phyloP scores from a whole-genome alignment of 2,329 filamentous ascomycete genomes.

The Ophiocordyceps robertsii region DNA sequence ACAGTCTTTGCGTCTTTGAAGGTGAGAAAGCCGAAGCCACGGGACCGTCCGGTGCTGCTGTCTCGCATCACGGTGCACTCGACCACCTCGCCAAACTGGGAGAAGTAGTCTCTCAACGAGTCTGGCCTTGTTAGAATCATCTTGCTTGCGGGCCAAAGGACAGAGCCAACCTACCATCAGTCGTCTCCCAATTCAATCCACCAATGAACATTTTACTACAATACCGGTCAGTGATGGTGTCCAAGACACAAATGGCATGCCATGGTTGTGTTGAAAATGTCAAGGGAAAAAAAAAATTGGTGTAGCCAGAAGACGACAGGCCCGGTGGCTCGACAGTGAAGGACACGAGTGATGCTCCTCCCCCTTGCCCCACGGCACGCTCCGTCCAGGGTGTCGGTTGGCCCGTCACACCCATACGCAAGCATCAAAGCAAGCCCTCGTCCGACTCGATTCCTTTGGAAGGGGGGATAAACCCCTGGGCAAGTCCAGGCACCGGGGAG shows the following conservation, averaged over 20 bases:
- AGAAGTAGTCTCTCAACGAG: constrained; percentile 92
- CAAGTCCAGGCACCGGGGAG: too few relatives aligned
- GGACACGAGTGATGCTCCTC: too few relatives aligned
- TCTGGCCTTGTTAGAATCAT: constrained; percentile 39
- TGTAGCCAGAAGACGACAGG: too few relatives aligned
- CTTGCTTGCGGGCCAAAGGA: background rate
- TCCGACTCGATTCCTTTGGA: too few relatives aligned
- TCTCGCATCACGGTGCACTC: constrained; percentile 99
- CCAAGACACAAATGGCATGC: background rate
- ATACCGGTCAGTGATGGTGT: constrained; percentile 1
- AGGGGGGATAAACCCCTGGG: too few relatives aligned
- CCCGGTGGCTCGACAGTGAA: too few relatives aligned
- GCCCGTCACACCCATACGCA: too few relatives aligned
- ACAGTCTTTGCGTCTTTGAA: constrained; percentile 97
- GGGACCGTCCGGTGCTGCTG: constrained; percentile 79
- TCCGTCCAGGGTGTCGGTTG: too few relatives aligned
- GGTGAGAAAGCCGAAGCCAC: constrained; percentile 93
- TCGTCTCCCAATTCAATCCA: constrained; percentile 97
- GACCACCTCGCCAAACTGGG: constrained; percentile 90
- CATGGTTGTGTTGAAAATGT: too few relatives aligned
- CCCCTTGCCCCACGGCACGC: too few relatives aligned
- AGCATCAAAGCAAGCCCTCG: too few relatives aligned
- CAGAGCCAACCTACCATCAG: constrained; percentile 60
- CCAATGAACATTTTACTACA: constrained; percentile 99
- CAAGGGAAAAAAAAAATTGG: too few relatives aligned